Base-by-base conservation (phyloP, 139 green algal species). In the Diplosphaera chodatii region DNA sequence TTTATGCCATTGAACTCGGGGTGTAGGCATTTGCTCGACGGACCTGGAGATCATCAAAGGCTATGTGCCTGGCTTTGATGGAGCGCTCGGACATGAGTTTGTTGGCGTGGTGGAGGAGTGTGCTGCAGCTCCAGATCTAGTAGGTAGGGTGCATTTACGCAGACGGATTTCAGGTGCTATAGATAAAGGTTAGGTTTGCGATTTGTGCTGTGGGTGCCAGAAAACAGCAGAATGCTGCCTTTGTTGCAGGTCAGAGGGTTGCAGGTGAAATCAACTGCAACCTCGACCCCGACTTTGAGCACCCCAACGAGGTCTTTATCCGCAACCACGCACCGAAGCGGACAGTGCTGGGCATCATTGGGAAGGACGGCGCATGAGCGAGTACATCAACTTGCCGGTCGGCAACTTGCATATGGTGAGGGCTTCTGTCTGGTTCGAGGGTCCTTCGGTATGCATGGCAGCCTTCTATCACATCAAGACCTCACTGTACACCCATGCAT, bases 241-340 rank as follows among this genome's bases (percentile, higher is more conserved):
- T 6, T 10, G 41, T 84, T 30, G 68, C 85, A 1, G 83, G 85
- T 4, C 72, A 79, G 56, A 72, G 84, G 1, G 87, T 92, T 30
- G 85, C 87, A 0, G 84, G 79, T 0, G 88, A 94, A 40, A 94
- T 94, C 73, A 94, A 94, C 78, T 88, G 84, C 74, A 83, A 83
- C 20, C 78, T 63, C 59, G 68, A 81, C 40, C 37, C 32, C 8
- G 29, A 34, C 20, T 87, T 73, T 65, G 78, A 31, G 5, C 83
- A 85, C 37, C 64, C 71, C 5, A 81, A 89, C 67, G 74, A 76
- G 10, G 56, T 89, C 18, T 90, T 82, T 55, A 59, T 79, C 23
- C 74, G 87, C 25, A 92, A 92, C 66, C 85, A 92, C 66, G 77
- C 84, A 2, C 80, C 76, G 4, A 71, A 66, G 21, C 72, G 84